phyloP scores from a whole-genome alignment of 2,329 filamentous ascomycete species.

The Corinectria fuckeliana region DNA sequence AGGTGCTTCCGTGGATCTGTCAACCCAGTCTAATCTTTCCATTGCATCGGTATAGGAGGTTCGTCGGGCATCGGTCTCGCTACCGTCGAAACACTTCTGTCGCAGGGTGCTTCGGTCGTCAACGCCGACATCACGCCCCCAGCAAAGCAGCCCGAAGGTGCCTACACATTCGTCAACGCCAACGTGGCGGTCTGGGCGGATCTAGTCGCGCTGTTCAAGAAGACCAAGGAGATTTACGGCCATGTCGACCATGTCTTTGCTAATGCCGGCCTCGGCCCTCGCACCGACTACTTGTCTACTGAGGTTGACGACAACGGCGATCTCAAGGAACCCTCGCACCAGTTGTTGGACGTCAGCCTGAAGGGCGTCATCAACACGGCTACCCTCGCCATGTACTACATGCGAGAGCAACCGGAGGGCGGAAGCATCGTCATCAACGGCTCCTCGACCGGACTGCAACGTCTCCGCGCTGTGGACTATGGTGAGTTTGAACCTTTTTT shows the following conservation, averaged over 20 bases:
- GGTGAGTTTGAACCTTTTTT: too few species aligned
- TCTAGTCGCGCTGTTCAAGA: slow-evolving; percentile 58
- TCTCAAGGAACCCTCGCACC: slow-evolving; percentile 50
- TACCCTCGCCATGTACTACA: slow-evolving; percentile 55
- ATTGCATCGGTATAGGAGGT: slow-evolving; percentile 47
- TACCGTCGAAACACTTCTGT: slow-evolving; percentile 58
- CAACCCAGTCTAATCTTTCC: not conserved
- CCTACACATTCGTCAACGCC: slow-evolving; percentile 48
- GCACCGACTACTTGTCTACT: slow-evolving; percentile 53
- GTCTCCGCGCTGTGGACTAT: slow-evolving; percentile 59
- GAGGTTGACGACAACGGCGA: slow-evolving; percentile 58
- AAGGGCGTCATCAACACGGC: slow-evolving; percentile 57
- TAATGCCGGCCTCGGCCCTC: slow-evolving; percentile 62
- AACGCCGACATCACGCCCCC: slow-evolving; percentile 59
- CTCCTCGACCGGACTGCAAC: slow-evolving; percentile 58
- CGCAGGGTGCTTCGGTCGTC: slow-evolving; percentile 61
- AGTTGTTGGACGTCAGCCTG: slow-evolving; percentile 57
- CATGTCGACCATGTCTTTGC: slow-evolving; percentile 80
- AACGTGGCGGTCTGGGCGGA: slow-evolving; percentile 59
- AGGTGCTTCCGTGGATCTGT: not conserved
- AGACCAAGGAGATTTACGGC: slow-evolving; percentile 66
- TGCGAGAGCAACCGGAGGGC: slow-evolving; percentile 54
- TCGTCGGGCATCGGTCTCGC: slow-evolving; percentile 67
- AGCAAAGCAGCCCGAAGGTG: slow-evolving; percentile 28
- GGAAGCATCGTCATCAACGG: slow-evolving; percentile 62